These are phyloP conservation scores for Pseudozyma thailandica DNA, from an alignment of 1,284 basidiomycete genomes.

Conservation along the genomic window DNA sequence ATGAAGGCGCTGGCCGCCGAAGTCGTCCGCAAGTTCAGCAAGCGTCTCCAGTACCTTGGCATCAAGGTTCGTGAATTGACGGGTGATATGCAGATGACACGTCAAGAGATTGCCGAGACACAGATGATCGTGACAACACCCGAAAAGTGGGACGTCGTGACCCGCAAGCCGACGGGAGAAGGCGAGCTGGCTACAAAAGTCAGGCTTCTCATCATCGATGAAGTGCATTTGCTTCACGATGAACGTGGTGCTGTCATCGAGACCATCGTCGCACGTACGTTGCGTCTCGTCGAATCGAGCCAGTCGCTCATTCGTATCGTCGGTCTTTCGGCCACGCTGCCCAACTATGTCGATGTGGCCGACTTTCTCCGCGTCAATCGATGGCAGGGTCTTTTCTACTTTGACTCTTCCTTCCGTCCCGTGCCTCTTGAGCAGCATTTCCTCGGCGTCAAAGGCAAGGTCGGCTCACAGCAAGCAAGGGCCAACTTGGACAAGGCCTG, in stretches of 20 bases:
- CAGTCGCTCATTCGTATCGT: conserved; percentile 98
- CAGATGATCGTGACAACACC: conserved; percentile 99
- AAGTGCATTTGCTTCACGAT: conserved; percentile 96
- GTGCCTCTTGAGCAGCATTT: conserved; percentile 98
- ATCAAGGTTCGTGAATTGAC: conserved; percentile 92
- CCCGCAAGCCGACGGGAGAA: conserved; percentile 94
- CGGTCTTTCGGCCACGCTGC: conserved; percentile 95
- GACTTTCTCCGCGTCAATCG: conserved; percentile 92
- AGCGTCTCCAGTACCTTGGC: conserved; percentile 87
- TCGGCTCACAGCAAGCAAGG: conserved; percentile 78
- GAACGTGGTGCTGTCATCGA: conserved; percentile 98
- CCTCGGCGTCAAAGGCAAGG: conserved; percentile 92
- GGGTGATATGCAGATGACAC: conserved; percentile 99
- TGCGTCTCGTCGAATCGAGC: conserved; percentile 92
- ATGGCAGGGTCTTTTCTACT: conserved; percentile 94
- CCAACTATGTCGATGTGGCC: conserved; percentile 96
- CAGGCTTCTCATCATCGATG: conserved; percentile 95
- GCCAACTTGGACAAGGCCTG: conserved; percentile 90
- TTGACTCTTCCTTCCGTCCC: conserved; percentile 96
- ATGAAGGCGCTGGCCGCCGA: conserved; percentile 99
- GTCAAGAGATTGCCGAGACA: conserved; percentile 91
- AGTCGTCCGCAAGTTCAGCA: conserved; percentile 90
- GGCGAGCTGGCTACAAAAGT: conserved; percentile 88
- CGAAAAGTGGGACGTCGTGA: conserved; percentile 99
- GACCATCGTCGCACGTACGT: conserved; percentile 94